Percentiles rank a stretch among this genome's conserved stretches.
These are phyloP conservation scores for Geranium brycei DNA, from an alignment of 345 rosid genomes.

Conservation along the genomic window DNA sequence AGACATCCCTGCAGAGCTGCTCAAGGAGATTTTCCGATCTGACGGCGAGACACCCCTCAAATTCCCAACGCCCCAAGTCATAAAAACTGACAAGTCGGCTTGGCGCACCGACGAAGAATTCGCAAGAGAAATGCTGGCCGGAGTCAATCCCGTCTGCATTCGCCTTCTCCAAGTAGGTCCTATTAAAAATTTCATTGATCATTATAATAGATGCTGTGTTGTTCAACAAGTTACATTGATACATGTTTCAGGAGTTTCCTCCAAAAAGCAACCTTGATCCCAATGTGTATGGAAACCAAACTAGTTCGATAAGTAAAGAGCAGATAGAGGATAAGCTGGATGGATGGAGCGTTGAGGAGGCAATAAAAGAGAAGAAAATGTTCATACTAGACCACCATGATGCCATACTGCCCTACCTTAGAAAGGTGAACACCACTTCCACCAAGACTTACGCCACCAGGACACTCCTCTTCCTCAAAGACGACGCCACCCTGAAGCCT, in stretches of 20 bases:
- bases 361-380: conserved; percentile 39
- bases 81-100: conserved; percentile 51
- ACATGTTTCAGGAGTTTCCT: conserved; percentile 51
- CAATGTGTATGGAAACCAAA: conserved; percentile 39
- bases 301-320: conserved; percentile 36
- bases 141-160: conserved; percentile 48
- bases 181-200: no score
- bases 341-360: conserved; percentile 43
- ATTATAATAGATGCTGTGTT: not conserved
- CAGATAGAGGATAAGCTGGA: conserved; percentile 35
- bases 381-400: conserved; percentile 78
- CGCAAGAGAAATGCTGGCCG: conserved; percentile 78
- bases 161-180: conserved; percentile 39
- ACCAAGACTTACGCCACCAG: conserved; percentile 51
- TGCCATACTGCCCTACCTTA: conserved; percentile 49
- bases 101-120: conserved; percentile 78
- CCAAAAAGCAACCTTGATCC: conserved; percentile 42
- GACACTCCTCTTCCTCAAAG: conserved; percentile 54
- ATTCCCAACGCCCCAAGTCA: conserved; percentile 61
- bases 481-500: conserved; percentile 62
- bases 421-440: conserved; percentile 46
- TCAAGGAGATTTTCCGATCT: conserved; percentile 42
- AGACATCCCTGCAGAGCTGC: conserved; percentile 36
- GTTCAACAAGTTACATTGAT: not conserved
- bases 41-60: conserved; percentile 36